phyloP scores from a whole-genome alignment of 352 stramenopile species.

The Plasmopara viticola region DNA sequence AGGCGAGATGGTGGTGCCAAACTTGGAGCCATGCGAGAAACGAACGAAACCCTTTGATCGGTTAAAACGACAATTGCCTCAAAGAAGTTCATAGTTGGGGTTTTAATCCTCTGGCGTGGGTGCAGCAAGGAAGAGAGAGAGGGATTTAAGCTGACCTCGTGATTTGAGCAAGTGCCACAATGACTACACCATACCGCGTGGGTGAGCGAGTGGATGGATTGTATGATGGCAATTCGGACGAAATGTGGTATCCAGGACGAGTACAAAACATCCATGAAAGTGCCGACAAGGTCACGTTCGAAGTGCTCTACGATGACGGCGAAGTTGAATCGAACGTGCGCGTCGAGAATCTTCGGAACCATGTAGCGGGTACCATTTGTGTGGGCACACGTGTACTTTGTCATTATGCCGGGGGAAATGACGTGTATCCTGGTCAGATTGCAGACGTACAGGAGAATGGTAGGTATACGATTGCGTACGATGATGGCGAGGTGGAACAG shows the following conservation, averaged over 20 bases:
- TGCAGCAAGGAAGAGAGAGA: not conserved
- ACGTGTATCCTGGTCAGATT: slow-evolving; percentile 65
- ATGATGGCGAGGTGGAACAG: slow-evolving; percentile 69
- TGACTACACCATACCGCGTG: slow-evolving; percentile 27
- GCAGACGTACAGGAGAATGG: slow-evolving; percentile 55
- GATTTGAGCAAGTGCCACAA: slow-evolving; percentile 2
- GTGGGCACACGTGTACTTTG: slow-evolving; percentile 63
- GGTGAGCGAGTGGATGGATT: slow-evolving; percentile 68
- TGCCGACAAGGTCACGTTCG: slow-evolving; percentile 21
- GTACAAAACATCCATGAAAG: slow-evolving; percentile 31
- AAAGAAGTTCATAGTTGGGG: slow-evolving; percentile 6
- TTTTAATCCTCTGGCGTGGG: slow-evolving; percentile 5
- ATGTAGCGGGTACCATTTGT: slow-evolving; percentile 63
- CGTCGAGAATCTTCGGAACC: slow-evolving; percentile 36
- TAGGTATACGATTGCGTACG: slow-evolving; percentile 70
- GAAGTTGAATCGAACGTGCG: slow-evolving; percentile 47
- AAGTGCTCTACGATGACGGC: slow-evolving; percentile 75
- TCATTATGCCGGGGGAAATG: slow-evolving; percentile 57
- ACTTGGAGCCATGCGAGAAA: slow-evolving; percentile 20
- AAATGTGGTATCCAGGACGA: slow-evolving; percentile 70
- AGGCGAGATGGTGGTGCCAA: slow-evolving; percentile 15
- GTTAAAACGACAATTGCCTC: slow-evolving; percentile 9
- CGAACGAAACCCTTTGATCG: slow-evolving; percentile 12
- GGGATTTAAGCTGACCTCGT: no score
- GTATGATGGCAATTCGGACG: slow-evolving; percentile 73